phyloP scores from a whole-genome alignment of 1,139 yeast species.

The Suhomyces wounanorum region DNA sequence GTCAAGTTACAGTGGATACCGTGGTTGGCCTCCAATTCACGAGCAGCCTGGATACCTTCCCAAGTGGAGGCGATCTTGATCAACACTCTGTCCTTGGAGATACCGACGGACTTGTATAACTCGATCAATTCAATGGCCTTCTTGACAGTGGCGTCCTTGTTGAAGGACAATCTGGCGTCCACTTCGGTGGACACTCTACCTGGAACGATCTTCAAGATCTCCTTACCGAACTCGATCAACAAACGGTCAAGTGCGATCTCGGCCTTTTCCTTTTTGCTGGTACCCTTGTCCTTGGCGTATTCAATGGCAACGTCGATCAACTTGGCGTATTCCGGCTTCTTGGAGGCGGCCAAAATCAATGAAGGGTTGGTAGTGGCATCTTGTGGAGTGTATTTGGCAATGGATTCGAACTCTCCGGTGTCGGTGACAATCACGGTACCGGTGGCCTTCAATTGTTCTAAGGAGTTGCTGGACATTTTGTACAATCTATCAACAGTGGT shows the following conservation, averaged over 20 bases:
- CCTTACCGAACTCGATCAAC: slow-evolving; percentile 94
- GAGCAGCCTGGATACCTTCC: slow-evolving; percentile 99
- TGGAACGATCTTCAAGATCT: slow-evolving; percentile 92
- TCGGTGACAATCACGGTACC: slow-evolving; percentile 98
- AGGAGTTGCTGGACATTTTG: slow-evolving; percentile 56
- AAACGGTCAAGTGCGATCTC: slow-evolving; percentile 85
- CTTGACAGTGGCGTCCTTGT: slow-evolving; percentile 88
- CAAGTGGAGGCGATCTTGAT: slow-evolving; percentile 98
- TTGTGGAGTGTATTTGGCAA: slow-evolving; percentile 97
- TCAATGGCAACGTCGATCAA: slow-evolving; percentile 89
- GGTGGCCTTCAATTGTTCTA: slow-evolving; percentile 90
- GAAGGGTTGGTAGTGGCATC: slow-evolving; percentile 99
- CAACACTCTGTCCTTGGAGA: slow-evolving; percentile 83
- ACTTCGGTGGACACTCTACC: slow-evolving; percentile 99
- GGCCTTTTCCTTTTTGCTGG: slow-evolving; percentile 51
- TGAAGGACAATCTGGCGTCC: slow-evolving; percentile 95
- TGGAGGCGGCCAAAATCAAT: slow-evolving; percentile 92
- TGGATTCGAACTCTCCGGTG: slow-evolving; percentile 98
- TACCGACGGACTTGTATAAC: slow-evolving; percentile 81
- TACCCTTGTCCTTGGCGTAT: slow-evolving; percentile 72
- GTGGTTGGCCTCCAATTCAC: slow-evolving; percentile 87
- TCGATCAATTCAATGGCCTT: slow-evolving; percentile 89
- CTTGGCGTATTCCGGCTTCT: slow-evolving; percentile 84
- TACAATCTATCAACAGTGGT: background rate
- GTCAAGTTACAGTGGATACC: slow-evolving; percentile 96